Evolutionary conservation across 1,284 basidiomycete genomes (phyloP).

Genomic region (Vanrija humicola): DNA sequence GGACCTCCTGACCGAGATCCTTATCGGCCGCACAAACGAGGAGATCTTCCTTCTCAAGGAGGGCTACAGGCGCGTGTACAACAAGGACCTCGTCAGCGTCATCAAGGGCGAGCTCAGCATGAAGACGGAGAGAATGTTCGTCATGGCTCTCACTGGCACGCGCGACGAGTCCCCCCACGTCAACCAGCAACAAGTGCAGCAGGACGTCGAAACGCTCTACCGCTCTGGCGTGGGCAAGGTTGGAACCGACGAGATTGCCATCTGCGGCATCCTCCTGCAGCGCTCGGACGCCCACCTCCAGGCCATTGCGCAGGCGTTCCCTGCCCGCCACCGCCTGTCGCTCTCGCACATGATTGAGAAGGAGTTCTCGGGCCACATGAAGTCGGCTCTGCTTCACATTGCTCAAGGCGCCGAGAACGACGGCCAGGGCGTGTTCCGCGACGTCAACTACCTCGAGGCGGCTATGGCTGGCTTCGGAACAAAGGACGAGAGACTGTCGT

Average conservation of each 20-base stretch:
- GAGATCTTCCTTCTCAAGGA: constrained; percentile 50
- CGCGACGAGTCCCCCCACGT: constrained; percentile 46
- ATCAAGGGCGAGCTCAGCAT: constrained; percentile 48
- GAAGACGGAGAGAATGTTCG: constrained; percentile 51
- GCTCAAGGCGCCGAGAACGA: constrained; percentile 41
- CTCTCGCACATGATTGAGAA: constrained; percentile 42
- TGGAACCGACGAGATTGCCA: constrained; percentile 50
- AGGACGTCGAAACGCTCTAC: constrained; percentile 46
- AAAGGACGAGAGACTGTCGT: constrained; percentile 49
- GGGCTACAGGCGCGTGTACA: constrained; percentile 41
- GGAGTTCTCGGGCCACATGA: constrained; percentile 51
- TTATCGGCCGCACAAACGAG: constrained; percentile 47
- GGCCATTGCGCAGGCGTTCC: constrained; percentile 45
- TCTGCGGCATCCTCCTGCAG: constrained; percentile 47
- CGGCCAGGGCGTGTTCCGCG: constrained; percentile 44
- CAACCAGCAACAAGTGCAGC: constrained; percentile 45
- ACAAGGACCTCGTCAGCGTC: constrained; percentile 38
- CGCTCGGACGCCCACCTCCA: constrained; percentile 45
- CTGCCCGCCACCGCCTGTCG: constrained; percentile 29
- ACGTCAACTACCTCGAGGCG: constrained; percentile 40
- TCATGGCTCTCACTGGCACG: constrained; percentile 46
- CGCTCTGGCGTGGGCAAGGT: constrained; percentile 45
- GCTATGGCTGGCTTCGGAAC: constrained; percentile 49
- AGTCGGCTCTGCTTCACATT: constrained; percentile 41
- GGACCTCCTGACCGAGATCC: constrained; percentile 47